These are phyloP conservation scores for Aspergillus oerlinghausenensis DNA, from an alignment of 2,329 filamentous ascomycete species.

Conservation along the genomic window DNA sequence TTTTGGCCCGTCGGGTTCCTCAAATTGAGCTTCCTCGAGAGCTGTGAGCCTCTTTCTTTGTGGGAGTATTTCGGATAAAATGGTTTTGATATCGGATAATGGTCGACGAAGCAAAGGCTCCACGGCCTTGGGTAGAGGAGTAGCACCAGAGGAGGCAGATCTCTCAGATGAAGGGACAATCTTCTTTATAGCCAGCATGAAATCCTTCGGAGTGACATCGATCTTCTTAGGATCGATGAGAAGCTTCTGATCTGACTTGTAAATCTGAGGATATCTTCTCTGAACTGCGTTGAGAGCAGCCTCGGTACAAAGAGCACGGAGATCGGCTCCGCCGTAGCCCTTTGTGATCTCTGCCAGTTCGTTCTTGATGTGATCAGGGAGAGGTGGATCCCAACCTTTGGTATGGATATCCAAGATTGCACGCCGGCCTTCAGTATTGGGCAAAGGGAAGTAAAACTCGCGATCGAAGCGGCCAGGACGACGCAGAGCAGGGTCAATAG, in stretches of 20 bases:
- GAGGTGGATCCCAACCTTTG: slow-evolving; percentile 76
- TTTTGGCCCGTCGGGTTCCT: slow-evolving; percentile 74
- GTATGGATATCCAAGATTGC: slow-evolving; percentile 95
- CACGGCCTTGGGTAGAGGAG: slow-evolving; percentile 71
- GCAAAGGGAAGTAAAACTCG: slow-evolving; percentile 96
- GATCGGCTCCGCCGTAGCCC: slow-evolving; percentile 92
- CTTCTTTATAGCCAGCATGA: slow-evolving; percentile 95
- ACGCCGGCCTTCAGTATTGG: slow-evolving; percentile 71
- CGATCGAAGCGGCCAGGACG: slow-evolving; percentile 92
- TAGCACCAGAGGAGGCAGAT: slow-evolving; percentile 77
- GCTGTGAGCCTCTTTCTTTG: slow-evolving; percentile 82
- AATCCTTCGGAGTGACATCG: slow-evolving; percentile 84
- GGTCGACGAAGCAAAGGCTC: slow-evolving; percentile 76
- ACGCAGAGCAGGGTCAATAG: slow-evolving; percentile 91
- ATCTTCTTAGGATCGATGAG: slow-evolving; percentile 82
- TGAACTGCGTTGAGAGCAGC: slow-evolving; percentile 94
- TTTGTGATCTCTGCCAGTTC: slow-evolving; percentile 82
- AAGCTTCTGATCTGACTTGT: slow-evolving; percentile 82
- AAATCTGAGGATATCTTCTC: slow-evolving; percentile 93
- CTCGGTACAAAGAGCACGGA: slow-evolving; percentile 91
- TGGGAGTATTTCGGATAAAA: slow-evolving; percentile 73
- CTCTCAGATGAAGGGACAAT: slow-evolving; percentile 93
- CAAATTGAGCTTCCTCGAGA: slow-evolving; percentile 87
- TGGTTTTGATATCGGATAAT: slow-evolving; percentile 61
- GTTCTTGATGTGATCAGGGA: slow-evolving; percentile 73